Base-by-base conservation (phyloP, 164 flowering plant genomes). In the Liquidambar formosana region DNA sequence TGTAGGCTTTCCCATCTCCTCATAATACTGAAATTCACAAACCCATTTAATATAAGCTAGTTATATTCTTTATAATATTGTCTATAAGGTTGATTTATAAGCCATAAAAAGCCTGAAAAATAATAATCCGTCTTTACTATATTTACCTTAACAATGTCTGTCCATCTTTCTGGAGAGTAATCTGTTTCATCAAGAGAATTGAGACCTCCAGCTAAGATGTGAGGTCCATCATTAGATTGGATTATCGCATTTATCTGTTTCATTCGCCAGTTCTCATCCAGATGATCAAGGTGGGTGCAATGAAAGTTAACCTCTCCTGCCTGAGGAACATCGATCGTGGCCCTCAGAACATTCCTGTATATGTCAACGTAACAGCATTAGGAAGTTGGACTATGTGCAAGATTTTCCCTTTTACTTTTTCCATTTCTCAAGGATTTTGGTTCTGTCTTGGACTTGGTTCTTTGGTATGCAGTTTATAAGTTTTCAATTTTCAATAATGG, bases 181-280 rank as follows among this genome's bases (percentile, higher is more conserved):
- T 95, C 99, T n/a, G 93, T 80, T 79, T 83, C 90, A 15, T 92
- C 94, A 1, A 93, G 85, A 14, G 99, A 88, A 73, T 93, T 95
- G 6, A 95, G 89, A 14, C 94, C 97, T 67, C 99, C 99, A 1
- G 91, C 93, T 54, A 95, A 76, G 57, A 95, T 88, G 71, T 95
- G 96, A 0, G 97, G 93, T 9, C 63, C 81, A 14, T 86, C 83
- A 15, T 65, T 74, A 3, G 93, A 83, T 71, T 84, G 78, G 38
- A 95, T 85, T 43, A 90, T 91, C 10, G 99, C 86, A 57, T 83
- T 80, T 19, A 95, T 86, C 77, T 95, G 99, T 73, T 93, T 95
- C 97, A 95, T 91, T 69, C 99, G 70, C 99, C 99, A 95, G 46
- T 78, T 86, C 77, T 95, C 99, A 56, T 93, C 94, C 1, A 95